Evolutionary conservation across 345 rosid species (phyloP), one percentile per base, ranked within the genome.

Genomic region (Cardiospermum halicacabum): DNA sequence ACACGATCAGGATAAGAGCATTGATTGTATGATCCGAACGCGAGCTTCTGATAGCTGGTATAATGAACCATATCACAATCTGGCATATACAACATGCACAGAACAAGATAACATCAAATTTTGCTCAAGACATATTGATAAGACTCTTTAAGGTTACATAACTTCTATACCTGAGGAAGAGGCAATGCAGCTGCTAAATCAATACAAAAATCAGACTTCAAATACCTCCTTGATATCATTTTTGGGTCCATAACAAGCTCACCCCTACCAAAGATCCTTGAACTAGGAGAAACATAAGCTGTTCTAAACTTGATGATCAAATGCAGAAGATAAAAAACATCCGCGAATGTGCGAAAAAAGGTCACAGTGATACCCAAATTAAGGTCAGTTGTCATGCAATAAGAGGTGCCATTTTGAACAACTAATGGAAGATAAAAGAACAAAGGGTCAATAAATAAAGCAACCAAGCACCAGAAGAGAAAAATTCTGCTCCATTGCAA

Each of bases 101-200:
- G 12, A 53, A 59, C 16, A 31, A 49, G 19, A 18, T 43, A 3
- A 58, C 32, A 12, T 65, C 48, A 68, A 5, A 58, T 53, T 13
- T 36, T 27, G 19, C 24, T 58, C 39, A 7, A 9, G 40, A n/a
- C n/a, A n/a, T n/a, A n/a, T n/a, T n/a, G n/a, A n/a, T n/a, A n/a
- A n/a, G n/a, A n/a, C n/a, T n/a, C n/a, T n/a, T n/a, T n/a, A n/a
- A n/a, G n/a, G n/a, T n/a, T n/a, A n/a, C n/a, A n/a, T n/a, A n/a
- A n/a, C n/a, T n/a, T n/a, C n/a, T n/a, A n/a, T n/a, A 79, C 97
- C 95, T 88, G 97, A 13, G 89, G 97, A 76, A 90, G 97, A 64
- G 95, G 97, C 60, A 90, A 74, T 15, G 87, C 74, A 26, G 91
- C 86, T 4, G 86, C 60, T 43, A 93, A 80, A 77, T 90, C 97